These are phyloP conservation scores for Polytrichum commune DNA, from an alignment of 225 moss, liverwort and hornwort genomes.

Conservation along the genomic window DNA sequence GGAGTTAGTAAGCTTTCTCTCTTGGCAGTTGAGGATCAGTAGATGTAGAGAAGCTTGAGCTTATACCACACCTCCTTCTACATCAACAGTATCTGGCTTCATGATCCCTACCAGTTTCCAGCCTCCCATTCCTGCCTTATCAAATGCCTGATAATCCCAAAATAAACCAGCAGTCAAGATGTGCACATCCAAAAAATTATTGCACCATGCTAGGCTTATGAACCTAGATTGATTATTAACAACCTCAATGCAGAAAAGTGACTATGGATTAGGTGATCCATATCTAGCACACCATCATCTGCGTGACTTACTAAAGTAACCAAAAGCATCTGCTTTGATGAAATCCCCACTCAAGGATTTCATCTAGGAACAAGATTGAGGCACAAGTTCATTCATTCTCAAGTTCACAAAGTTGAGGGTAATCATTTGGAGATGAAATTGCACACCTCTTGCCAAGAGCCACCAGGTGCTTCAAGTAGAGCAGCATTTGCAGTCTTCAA, in stretches of 20 bases:
- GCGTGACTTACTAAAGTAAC: no score
- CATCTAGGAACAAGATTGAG: no score
- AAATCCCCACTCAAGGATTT: no score
- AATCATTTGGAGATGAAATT: neutral
- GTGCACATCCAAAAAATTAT: neutral
- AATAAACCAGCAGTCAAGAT: conserved; percentile 5
- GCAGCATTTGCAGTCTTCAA: conserved; percentile 96
- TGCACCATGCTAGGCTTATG: no score
- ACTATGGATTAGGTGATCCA: no score
- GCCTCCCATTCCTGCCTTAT: conserved; percentile 84
- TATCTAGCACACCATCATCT: no score
- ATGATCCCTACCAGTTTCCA: conserved; percentile 86
- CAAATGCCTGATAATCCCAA: conserved; percentile 67
- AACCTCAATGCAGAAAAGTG: no score
- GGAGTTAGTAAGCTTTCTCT: no score
- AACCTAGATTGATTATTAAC: no score
- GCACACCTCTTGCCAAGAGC: conserved; percentile 92
- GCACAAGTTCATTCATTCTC: neutral
- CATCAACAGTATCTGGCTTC: conserved; percentile 72
- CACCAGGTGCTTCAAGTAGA: conserved; percentile 81
- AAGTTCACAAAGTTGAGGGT: conserved; percentile 1
- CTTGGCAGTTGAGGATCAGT: no score
- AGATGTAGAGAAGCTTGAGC: no score
- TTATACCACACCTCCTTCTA: conserved; percentile 39
- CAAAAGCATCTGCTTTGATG: no score